Base-by-base conservation (phyloP, 2,329 filamentous ascomycete species). In the Chaetoscypha palmicola region DNA sequence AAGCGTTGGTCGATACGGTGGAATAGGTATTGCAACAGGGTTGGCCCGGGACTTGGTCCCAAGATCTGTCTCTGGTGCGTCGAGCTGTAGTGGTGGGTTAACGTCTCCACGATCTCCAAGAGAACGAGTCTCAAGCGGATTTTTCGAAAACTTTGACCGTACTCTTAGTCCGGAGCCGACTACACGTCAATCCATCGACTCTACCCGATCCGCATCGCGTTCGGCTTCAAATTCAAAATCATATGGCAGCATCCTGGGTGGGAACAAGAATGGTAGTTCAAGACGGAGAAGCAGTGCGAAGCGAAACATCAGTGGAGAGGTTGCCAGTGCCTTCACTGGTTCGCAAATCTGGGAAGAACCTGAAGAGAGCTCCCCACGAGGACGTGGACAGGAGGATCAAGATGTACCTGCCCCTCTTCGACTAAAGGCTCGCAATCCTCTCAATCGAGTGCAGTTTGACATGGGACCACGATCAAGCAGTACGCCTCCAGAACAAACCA, bases 291-390 rank as follows among this genome's bases (percentile, higher is more conserved):
- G 48, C 36, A 56, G 56, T 41, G 52, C 41, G 5, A 60, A 77
- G 63, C 74, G 84, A 48, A 84, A 85, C 53, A 74, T 81, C 57
- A 88, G 82, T 59, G 82, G 81, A 16, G 80, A 84, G 58, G 66
- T 81, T 46, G 69, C 75, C 42, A 48, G 53, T 19, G 75, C 80
- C 1, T 89, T 87, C 60, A 83, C 81, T 1, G 78, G 81, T 24
- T 83, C 89, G 60, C 81, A 86, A 58, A 90, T 96, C 48, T 96
- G 88, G 72, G 90, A 96, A 63, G 91, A 96, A 61, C 85, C 87
- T 1, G 79, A 85, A 45, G 60, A 58, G 11, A 41, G 44, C 17
- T 7, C 43, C 8, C 42, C 53, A 36, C 53, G 53, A 41, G 53
- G 54, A 11, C 46, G 51, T 23, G 34, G 59, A 22, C 46, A 57